A percentile compares a stretch with the other conserved stretches of the same genome.
Evolutionary conservation across 1,284 basidiomycete genomes (phyloP).

Genomic region (Pascua guehoae): DNA sequence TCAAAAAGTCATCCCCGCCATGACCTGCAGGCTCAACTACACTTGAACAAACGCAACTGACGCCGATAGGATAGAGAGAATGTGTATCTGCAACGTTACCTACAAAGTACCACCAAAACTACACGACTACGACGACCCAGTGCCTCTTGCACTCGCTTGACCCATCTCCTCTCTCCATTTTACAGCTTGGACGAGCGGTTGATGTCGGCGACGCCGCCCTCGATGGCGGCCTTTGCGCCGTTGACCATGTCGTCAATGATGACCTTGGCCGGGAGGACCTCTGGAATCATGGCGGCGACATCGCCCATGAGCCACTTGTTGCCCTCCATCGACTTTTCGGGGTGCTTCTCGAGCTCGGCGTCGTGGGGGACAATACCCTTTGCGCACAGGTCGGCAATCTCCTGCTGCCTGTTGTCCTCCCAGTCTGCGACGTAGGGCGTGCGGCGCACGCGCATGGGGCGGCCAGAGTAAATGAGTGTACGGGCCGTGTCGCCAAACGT

Average conservation of each 20-base stretch:
- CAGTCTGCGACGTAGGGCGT: slow-evolving; percentile 76
- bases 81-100: no score
- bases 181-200: not conserved
- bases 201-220: slow-evolving; percentile 17
- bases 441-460: slow-evolving; percentile 75
- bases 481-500: slow-evolving; percentile 56
- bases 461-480: slow-evolving; percentile 80
- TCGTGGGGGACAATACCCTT: slow-evolving; percentile 71
- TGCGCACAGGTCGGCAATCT: slow-evolving; percentile 62
- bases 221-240: slow-evolving; percentile 33
- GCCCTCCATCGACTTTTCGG: slow-evolving; percentile 67
- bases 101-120: no score
- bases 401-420: slow-evolving; percentile 45
- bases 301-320: slow-evolving; percentile 68
- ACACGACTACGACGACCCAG: not conserved
- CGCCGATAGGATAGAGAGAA: no score
- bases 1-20: no score
- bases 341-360: slow-evolving; percentile 69
- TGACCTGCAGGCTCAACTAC: no score
- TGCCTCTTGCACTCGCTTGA: no score
- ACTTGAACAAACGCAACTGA: no score
- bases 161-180: not conserved
- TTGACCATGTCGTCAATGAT: slow-evolving; percentile 72
- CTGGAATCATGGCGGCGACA: slow-evolving; percentile 70
- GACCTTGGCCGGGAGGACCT: slow-evolving; percentile 69